These are phyloP conservation scores for Leccinellum luteum DNA, from an alignment of 768 basidiomycete species.

Conservation along the genomic window DNA sequence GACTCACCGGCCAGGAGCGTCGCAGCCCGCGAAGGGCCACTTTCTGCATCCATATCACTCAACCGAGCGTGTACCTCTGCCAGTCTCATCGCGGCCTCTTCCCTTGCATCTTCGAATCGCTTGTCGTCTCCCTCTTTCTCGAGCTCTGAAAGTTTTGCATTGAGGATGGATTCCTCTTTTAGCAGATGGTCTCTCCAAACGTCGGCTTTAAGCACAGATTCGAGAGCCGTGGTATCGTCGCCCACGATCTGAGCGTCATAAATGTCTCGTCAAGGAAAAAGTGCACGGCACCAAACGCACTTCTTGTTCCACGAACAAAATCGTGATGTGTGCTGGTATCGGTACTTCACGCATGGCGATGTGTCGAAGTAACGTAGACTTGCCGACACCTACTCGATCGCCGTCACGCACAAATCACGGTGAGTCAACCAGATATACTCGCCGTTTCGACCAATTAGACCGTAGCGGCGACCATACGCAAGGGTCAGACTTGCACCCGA, in stretches of 20 bases:
- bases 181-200: slow-evolving; percentile 95
- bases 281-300: slow-evolving; percentile 36
- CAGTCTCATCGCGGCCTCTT: slow-evolving; percentile 77
- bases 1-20: slow-evolving; percentile 76
- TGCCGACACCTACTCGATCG: slow-evolving; percentile 71
- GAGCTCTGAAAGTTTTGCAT: slow-evolving; percentile 66
- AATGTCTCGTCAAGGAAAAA: neutral
- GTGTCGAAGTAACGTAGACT: slow-evolving; percentile 92
- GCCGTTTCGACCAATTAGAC: slow-evolving; percentile 89
- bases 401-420: neutral
- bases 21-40: slow-evolving; percentile 92
- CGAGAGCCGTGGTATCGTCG: slow-evolving; percentile 88
- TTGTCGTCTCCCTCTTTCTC: slow-evolving; percentile 77
- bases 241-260: slow-evolving; percentile 66
- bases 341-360: slow-evolving; percentile 94
- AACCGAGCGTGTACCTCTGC: slow-evolving; percentile 87
- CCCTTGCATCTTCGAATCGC: slow-evolving; percentile 78
- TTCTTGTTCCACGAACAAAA: slow-evolving; percentile 98
- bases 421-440: neutral
- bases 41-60: slow-evolving; percentile 98
- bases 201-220: slow-evolving; percentile 98
- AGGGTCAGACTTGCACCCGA: slow-evolving; percentile 85
- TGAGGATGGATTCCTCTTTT: slow-evolving; percentile 77
- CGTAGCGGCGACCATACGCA: slow-evolving; percentile 87
- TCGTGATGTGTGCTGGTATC: slow-evolving; percentile 92